Percentiles rank a stretch among this genome's conserved stretches.
phyloP scores from a whole-genome alignment of 306 rosid genomes.

The Sphenostylis stenocarpa region DNA sequence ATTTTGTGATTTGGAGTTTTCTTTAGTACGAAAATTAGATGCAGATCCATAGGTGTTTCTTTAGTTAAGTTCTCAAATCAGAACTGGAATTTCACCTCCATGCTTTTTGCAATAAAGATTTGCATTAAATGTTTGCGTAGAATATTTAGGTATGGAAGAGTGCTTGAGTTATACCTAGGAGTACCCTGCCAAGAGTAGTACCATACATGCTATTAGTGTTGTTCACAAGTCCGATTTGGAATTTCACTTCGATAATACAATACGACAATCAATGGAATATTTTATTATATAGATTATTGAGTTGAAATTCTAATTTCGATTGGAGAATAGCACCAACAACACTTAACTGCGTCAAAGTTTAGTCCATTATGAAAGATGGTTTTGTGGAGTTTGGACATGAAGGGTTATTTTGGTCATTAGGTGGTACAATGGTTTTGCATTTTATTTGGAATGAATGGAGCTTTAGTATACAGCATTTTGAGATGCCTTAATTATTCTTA shows the following conservation, averaged over 20 bases:
- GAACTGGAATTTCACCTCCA: not conserved
- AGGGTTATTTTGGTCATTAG: not conserved
- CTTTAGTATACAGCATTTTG: not conserved
- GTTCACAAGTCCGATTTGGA: no score
- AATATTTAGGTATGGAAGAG: not conserved
- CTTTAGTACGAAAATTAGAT: not conserved
- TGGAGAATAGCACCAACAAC: no score
- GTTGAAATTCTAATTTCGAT: no score
- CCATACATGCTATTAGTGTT: not conserved
- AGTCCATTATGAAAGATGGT: not conserved
- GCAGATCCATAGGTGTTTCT: not conserved
- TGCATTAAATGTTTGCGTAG: not conserved
- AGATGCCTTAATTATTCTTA: not conserved
- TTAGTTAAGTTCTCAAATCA: not conserved
- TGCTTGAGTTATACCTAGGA: not conserved
- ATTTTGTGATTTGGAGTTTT: not conserved
- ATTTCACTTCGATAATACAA: no score
- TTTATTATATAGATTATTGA: no score
- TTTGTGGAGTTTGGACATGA: not conserved
- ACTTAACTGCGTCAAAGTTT: no score
- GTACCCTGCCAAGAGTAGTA: not conserved
- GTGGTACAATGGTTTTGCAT: not conserved
- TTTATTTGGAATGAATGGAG: not conserved
- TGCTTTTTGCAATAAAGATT: no score
- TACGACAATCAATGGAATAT: no score